Conservation (phyloP, 2,329 filamentous ascomycete genomes). For the Monilinia fructicola region DNA sequence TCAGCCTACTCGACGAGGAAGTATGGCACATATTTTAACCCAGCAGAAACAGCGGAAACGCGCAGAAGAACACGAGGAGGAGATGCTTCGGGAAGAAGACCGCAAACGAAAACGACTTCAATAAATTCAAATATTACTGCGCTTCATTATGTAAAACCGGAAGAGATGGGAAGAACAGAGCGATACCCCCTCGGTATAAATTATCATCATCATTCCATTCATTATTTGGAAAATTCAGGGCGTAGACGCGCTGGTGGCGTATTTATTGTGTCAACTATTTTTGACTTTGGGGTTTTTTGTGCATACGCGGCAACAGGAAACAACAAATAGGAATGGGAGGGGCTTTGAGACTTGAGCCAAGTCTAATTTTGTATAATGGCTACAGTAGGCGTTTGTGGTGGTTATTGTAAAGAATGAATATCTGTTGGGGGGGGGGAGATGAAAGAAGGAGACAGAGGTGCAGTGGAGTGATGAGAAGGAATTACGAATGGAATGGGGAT, state of each 20-base stretch:
- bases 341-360: background rate
- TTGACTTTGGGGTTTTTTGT: background rate
- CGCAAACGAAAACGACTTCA: conserved; percentile 60
- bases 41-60: conserved; percentile 67
- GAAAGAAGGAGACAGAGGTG: background rate
- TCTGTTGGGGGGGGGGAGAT: background rate
- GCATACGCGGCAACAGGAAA: background rate
- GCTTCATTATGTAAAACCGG: background rate
- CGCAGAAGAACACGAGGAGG: conserved; percentile 65
- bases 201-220: background rate
- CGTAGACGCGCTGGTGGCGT: background rate
- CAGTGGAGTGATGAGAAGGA: background rate
- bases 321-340: background rate
- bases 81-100: conserved; percentile 53
- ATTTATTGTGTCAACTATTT: background rate
- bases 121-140: background rate
- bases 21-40: conserved; percentile 71
- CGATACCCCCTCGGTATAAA: background rate
- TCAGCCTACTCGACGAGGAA: conserved; percentile 64
- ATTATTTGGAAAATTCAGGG: background rate
- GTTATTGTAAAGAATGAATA: background rate
- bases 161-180: background rate
- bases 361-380: conserved; percentile 7
- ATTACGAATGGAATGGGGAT: background rate
- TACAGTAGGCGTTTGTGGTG: conserved; percentile 9